Evolutionary conservation across 768 basidiomycete genomes (phyloP), one percentile per base, ranked within the genome.

Genomic region (Suillus brevipes): DNA sequence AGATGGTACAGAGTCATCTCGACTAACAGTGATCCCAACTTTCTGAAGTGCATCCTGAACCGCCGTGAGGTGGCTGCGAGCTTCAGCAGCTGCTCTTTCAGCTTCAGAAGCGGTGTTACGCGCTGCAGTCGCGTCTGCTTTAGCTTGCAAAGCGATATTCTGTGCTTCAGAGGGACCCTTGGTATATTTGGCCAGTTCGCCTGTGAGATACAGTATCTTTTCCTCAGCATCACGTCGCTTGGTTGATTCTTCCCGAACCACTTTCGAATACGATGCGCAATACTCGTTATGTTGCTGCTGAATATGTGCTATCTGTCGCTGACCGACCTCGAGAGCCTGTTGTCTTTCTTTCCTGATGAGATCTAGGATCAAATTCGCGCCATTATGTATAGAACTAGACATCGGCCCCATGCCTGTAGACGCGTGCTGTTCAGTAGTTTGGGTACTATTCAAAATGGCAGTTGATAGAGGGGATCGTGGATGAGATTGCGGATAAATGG

Each of bases 291-390:
- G 38, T 63, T 59, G 62, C 18, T n/a, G 53, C 28, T 60, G 53
- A 40, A 61, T 14, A 14, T 28, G 36, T 16, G n/a, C 23, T 2
- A 63, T 40, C 25, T n/a, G 37, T 56, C 50, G 62, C 20, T 58
- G 36, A 6, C n/a, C 7, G 9, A 40, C 62, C 6, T 60, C 34
- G 6, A 34, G 38, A n/a, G 16, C 37, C 56, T 63, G 50, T 42
- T 60, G 36, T 58, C 37, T 63, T 63, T 63, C 62, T 16, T 20
- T 37, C 38, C n/a, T 59, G 16, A 63, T 63, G 3, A 63, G 52
- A 14, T 40, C 50, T 25, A 63, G 57, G n/a, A 63, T 56, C 20
- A 31, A 20, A 25, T 63, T 42, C 25, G 62, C 62, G 5, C 62
- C 62, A 60, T 60, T 18, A 16, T 28, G 37, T 34, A 63, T 63